phyloP scores from a whole-genome alignment of 441 rosid genomes.

The Lepidium campestre region DNA sequence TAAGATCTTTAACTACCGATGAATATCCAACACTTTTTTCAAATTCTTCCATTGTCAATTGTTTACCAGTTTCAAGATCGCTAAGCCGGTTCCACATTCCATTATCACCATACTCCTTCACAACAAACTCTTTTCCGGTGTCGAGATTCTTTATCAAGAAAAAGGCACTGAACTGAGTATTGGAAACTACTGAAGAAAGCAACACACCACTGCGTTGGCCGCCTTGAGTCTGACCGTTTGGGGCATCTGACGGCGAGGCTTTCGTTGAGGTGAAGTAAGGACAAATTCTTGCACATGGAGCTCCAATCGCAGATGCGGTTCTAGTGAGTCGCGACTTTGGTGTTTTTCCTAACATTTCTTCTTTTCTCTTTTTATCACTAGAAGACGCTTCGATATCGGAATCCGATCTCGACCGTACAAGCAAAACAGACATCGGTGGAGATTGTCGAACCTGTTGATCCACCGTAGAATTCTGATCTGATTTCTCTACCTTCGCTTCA shows the following conservation, averaged over 20 bases:
- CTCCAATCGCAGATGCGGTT: constrained; percentile 50
- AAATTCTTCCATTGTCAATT: constrained; percentile 85
- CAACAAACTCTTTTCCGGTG: constrained; percentile 78
- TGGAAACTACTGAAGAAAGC: constrained; percentile 33
- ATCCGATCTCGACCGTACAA: constrained; percentile 66
- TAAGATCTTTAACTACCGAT: constrained; percentile 78
- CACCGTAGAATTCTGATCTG: constrained; percentile 1
- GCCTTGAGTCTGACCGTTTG: constrained; percentile 2
- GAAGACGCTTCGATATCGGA: constrained; percentile 58
- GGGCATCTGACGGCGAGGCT: constrained; percentile 24
- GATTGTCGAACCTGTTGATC: neutral
- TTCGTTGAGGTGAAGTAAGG: constrained; percentile 36
- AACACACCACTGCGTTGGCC: constrained; percentile 7
- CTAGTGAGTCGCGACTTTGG: constrained; percentile 65
- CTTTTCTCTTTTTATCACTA: constrained; percentile 44
- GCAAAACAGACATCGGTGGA: constrained; percentile 32
- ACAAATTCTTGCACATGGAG: constrained; percentile 32
- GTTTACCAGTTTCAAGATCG: constrained; percentile 90
- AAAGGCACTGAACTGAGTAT: constrained; percentile 50
- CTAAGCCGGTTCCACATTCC: constrained; percentile 89
- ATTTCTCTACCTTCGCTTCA: constrained; percentile 13
- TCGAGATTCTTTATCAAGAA: constrained; percentile 84
- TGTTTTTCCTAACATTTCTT: constrained; percentile 45
- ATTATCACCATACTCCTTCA: constrained; percentile 64
- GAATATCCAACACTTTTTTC: constrained; percentile 79